Evolutionary conservation across 2,329 filamentous ascomycete genomes (phyloP).

Genomic region (Cladosporium cucumerinum): DNA sequence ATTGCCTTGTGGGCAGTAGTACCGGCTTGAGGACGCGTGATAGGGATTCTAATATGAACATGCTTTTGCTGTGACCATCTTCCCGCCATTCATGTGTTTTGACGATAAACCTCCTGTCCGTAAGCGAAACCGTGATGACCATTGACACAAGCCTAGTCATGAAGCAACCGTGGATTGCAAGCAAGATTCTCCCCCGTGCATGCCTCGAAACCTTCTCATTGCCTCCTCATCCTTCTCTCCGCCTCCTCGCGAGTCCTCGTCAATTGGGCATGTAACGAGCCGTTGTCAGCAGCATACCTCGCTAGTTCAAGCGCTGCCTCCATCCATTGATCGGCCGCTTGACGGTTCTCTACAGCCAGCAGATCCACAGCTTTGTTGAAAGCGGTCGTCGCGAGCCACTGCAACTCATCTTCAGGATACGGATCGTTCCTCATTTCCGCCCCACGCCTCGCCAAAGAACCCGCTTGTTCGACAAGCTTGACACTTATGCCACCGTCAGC

Average conservation of each 20-base stretch:
- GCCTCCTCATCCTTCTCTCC: slow-evolving; percentile 19
- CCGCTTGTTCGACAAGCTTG: slow-evolving; percentile 61
- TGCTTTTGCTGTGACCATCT: neutral
- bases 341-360: slow-evolving; percentile 46
- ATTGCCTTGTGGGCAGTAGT: neutral
- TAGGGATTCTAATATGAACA: slow-evolving; percentile 8
- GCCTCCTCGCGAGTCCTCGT: slow-evolving; percentile 34
- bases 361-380: slow-evolving; percentile 71
- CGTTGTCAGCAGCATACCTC: slow-evolving; percentile 54
- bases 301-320: slow-evolving; percentile 61
- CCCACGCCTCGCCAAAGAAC: slow-evolving; percentile 46
- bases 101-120: neutral
- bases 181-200: neutral
- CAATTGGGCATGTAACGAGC: slow-evolving; percentile 36
- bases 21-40: slow-evolving; percentile 1
- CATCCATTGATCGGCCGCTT: slow-evolving; percentile 59
- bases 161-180: neutral
- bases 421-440: slow-evolving; percentile 26
- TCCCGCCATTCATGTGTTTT: neutral
- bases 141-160: neutral
- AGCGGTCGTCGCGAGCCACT: slow-evolving; percentile 68
- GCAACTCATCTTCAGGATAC: slow-evolving; percentile 66
- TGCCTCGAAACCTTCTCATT: neutral
- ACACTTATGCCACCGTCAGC: slow-evolving; percentile 20
- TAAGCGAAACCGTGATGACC: neutral